phyloP scores from a whole-genome alignment of 306 rosid species.

The Prinsepia uniflora region DNA sequence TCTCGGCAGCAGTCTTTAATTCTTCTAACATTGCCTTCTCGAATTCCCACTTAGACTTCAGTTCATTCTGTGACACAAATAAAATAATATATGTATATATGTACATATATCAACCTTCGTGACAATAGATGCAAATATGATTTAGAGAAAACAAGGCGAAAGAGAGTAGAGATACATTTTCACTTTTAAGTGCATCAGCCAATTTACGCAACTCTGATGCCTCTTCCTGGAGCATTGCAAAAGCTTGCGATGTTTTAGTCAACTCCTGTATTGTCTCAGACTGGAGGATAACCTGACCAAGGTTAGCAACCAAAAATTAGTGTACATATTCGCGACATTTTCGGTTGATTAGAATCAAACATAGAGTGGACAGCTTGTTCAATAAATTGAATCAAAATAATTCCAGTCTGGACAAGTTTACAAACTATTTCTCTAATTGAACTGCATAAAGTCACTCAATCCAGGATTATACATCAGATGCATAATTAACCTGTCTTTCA shows the following conservation, averaged over 20 bases:
- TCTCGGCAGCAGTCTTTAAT: conserved; percentile 60
- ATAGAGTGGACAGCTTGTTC: neutral
- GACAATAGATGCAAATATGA: neutral
- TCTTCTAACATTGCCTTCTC: conserved; percentile 53
- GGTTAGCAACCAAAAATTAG: neutral
- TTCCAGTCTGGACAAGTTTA: neutral
- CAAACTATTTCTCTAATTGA: neutral
- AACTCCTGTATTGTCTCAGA: conserved; percentile 94
- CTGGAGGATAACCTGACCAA: conserved; percentile 79
- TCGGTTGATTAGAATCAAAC: neutral
- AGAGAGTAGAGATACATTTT: conserved; percentile 45
- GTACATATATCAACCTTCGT: neutral
- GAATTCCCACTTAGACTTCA: conserved; percentile 69
- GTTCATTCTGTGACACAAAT: conserved; percentile 44
- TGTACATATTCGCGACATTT: neutral
- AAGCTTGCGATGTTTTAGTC: conserved; percentile 75
- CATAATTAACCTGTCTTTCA: conserved; percentile 75
- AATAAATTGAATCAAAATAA: neutral
- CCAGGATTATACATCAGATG: neutral
- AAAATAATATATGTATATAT: neutral
- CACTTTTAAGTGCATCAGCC: conserved; percentile 48
- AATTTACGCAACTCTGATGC: conserved; percentile 58
- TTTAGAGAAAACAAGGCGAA: neutral
- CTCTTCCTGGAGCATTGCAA: conserved; percentile 68
- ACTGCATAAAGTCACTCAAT: neutral